These are phyloP conservation scores for Graphilbum sp. DNA, from an alignment of 2,329 filamentous ascomycete species.

Conservation along the genomic window DNA sequence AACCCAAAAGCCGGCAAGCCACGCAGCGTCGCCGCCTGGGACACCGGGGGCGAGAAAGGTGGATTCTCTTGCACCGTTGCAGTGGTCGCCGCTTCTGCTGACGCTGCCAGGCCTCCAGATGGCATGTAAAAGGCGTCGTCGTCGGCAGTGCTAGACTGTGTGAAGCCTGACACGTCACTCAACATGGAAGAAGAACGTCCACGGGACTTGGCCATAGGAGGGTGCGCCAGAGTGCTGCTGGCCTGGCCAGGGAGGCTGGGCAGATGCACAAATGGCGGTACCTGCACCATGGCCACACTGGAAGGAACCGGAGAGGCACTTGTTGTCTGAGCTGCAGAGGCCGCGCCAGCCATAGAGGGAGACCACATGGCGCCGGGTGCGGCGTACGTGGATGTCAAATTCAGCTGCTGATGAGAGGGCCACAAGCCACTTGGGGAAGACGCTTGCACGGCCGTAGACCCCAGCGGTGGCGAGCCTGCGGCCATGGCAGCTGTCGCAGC, in stretches of 20 bases:
- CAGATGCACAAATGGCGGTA: constrained; percentile 15
- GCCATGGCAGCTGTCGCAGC: background rate
- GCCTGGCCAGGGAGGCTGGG: background rate
- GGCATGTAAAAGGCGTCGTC: constrained; percentile 18
- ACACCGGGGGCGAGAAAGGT: constrained; percentile 5
- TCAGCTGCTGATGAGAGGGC: background rate
- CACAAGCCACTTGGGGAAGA: background rate
- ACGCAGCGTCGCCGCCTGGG: constrained; percentile 8
- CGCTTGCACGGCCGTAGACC: too few species aligned
- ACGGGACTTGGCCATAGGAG: constrained; percentile 20
- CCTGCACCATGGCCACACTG: constrained; percentile 4
- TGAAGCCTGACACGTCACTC: constrained; percentile 50
- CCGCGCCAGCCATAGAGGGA: background rate
- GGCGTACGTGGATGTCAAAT: background rate
- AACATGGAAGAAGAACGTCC: constrained; percentile 52
- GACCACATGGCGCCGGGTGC: background rate
- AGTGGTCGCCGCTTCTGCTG: constrained; percentile 8
- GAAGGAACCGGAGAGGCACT: constrained; percentile 5
- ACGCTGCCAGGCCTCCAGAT: constrained; percentile 9
- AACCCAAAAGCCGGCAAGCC: constrained; percentile 10
- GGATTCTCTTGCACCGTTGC: background rate
- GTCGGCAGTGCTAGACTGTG: constrained; percentile 41
- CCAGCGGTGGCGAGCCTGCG: background rate
- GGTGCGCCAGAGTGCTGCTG: background rate
- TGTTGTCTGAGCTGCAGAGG: background rate